Base-by-base conservation (phyloP, 140 eudicot genomes). In the Stevia rebaudiana region DNA sequence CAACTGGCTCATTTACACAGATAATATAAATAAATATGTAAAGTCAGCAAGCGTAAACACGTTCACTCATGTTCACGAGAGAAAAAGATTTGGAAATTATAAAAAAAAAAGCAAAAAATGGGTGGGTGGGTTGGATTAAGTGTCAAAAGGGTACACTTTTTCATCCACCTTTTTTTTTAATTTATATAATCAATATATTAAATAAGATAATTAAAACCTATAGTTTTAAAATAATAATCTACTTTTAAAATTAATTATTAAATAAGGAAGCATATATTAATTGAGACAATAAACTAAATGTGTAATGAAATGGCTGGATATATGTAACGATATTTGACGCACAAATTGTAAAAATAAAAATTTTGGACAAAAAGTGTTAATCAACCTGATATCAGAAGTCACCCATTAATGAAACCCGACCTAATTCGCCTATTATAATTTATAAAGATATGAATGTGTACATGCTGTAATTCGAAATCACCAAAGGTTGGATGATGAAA, bases 401-500 rank as follows among this genome's bases (percentile, higher is more conserved):
- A 22, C 58, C 33, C 47, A 10, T 22, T 40, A 2, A 28, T 25
- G 25, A n/a, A 6, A 4, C 17, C 33, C 17, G 23, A 5, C 36
- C 59, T 10, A 5, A 52, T 4, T 3, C 11, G 59, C 36, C 59
- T 21, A n/a, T 30, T 52, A 15, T 36, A 0, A 18, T n/a, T n/a
- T 36, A 15, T 25, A 44, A 15, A 52, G 57, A 16, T 15, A 64
- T 13, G 57, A 63, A 23, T 30, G 65, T 73, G 19, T 7, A 91
- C 98, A 77, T 91, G 94, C 69, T 87, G 98, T 68, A 91, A 61
- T 65, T 91, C 98, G 39, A 91, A 91, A 75, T 91, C 90, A 22
- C 95, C 96, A 58, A 91, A 76, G 44, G 95, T 75, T 15, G 98
- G 98, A 68, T 87, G 91, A 79, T 80, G 95, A 77, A 87, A 87